phyloP scores from a whole-genome alignment of 1,284 basidiomycete species.

The Meira nashicola region DNA sequence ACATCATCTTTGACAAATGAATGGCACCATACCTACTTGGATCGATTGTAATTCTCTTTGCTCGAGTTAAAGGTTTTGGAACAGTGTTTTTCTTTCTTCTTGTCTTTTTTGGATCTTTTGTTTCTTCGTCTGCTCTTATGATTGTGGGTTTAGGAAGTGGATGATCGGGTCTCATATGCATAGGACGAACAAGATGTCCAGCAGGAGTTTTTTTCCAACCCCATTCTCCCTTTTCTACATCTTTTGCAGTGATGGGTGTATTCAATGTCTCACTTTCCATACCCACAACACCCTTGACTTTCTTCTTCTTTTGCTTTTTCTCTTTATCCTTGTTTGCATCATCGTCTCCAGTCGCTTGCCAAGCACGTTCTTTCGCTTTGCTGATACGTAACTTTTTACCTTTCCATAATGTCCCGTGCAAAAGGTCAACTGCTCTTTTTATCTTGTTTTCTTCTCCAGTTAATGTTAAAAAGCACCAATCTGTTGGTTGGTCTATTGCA shows the following conservation, averaged over 20 bases:
- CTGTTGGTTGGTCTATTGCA: background rate
- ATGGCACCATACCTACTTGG: slow-evolving; percentile 42
- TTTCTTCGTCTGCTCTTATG: slow-evolving; percentile 8
- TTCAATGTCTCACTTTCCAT: slow-evolving; percentile 25
- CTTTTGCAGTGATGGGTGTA: slow-evolving; percentile 22
- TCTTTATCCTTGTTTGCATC: slow-evolving; percentile 18
- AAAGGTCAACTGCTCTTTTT: slow-evolving; percentile 29
- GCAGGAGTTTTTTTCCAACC: slow-evolving; percentile 47
- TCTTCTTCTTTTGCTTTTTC: slow-evolving; percentile 8
- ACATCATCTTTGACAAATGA: slow-evolving; percentile 32
- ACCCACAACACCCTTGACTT: slow-evolving; percentile 22
- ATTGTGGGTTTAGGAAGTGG: slow-evolving; percentile 28
- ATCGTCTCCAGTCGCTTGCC: slow-evolving; percentile 16
- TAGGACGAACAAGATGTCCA: slow-evolving; percentile 42
- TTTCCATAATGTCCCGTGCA: slow-evolving; percentile 47
- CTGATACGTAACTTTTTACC: slow-evolving; percentile 42
- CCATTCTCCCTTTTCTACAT: slow-evolving; percentile 37
- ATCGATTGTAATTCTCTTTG: slow-evolving; percentile 42
- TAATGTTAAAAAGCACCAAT: slow-evolving; percentile 29
- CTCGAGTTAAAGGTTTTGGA: slow-evolving; percentile 19
- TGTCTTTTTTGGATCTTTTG: slow-evolving; percentile 9
- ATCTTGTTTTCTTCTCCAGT: slow-evolving; percentile 29
- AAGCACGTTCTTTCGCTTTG: slow-evolving; percentile 32
- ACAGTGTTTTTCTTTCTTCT: slow-evolving; percentile 11
- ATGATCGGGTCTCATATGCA: slow-evolving; percentile 39